Evolutionary conservation across 2,329 filamentous ascomycete species (phyloP).

Genomic region (Pseudogymnoascus sp.): DNA sequence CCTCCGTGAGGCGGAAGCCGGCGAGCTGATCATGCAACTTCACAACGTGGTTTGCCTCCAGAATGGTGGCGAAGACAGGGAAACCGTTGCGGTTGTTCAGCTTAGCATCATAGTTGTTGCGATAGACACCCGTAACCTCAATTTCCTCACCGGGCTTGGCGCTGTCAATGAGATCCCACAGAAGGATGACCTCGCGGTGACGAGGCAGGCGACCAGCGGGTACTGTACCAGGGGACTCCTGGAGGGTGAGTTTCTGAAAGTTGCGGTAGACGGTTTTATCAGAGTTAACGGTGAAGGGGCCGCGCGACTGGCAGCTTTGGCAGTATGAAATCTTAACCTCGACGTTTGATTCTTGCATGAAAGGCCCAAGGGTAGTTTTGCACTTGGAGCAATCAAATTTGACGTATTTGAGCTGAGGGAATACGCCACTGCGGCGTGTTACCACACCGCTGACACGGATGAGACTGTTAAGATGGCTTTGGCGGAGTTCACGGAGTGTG

Average conservation of each 20-base stretch:
- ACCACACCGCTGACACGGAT: conserved; percentile 93
- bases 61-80: conserved; percentile 93
- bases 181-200: conserved; percentile 85
- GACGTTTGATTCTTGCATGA: conserved; percentile 93
- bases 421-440: conserved; percentile 87
- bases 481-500: conserved; percentile 87
- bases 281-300: conserved; percentile 90
- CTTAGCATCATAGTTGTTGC: conserved; percentile 96
- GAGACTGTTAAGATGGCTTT: conserved; percentile 91
- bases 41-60: conserved; percentile 95
- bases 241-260: conserved; percentile 94
- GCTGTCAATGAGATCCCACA: conserved; percentile 94
- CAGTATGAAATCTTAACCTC: conserved; percentile 97
- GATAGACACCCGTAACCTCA: conserved; percentile 92
- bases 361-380: conserved; percentile 82
- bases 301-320: conserved; percentile 90
- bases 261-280: conserved; percentile 98
- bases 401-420: conserved; percentile 96
- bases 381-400: conserved; percentile 97
- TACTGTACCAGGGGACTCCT: conserved; percentile 94
- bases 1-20: conserved; percentile 88
- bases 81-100: conserved; percentile 98
- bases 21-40: conserved; percentile 97
- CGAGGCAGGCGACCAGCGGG: conserved; percentile 90
- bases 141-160: conserved; percentile 98